phyloP scores from a whole-genome alignment of 345 rosid species.

The Salix dunnii region DNA sequence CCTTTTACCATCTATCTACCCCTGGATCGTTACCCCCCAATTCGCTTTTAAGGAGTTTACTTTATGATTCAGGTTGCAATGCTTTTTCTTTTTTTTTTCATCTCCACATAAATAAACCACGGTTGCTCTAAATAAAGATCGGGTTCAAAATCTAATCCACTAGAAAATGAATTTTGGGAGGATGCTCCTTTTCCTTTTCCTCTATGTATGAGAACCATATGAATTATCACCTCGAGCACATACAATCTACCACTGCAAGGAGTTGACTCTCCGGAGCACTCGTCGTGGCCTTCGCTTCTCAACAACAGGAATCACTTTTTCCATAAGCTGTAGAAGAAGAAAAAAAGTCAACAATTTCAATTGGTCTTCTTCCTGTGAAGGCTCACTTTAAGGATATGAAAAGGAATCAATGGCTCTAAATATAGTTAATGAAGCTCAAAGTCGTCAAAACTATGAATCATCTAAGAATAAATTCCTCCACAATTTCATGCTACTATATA shows the following conservation, averaged over 20 bases:
- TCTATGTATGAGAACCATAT: constrained; percentile 7
- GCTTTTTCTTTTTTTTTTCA: not conserved
- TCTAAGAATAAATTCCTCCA: not conserved
- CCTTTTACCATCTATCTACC: constrained; percentile 5
- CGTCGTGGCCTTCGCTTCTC: constrained; percentile 54
- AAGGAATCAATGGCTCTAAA: not conserved
- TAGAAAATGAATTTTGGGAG: constrained; percentile 14
- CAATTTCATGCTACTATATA: not conserved
- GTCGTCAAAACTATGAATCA: not conserved
- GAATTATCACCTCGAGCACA: not conserved
- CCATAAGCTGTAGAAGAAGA: constrained; percentile 56
- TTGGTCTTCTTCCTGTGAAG: not conserved
- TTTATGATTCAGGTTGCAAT: not conserved
- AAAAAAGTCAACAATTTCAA: not conserved
- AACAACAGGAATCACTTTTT: constrained; percentile 60
- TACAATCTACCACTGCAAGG: constrained; percentile 57
- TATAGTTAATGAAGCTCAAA: not conserved
- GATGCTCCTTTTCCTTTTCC: constrained; percentile 1
- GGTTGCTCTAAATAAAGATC: constrained; percentile 10
- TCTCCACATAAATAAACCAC: not conserved
- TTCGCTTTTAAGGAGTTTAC: constrained; percentile 10
- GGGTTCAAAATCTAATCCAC: constrained; percentile 17
- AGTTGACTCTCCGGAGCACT: constrained; percentile 52
- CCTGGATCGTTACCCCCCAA: not conserved
- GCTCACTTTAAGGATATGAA: not conserved